A percentile compares a stretch with the other conserved stretches of the same genome.
Conservation (phyloP, 1,284 basidiomycete genomes). For the Singerocomus rubriflavus region DNA sequence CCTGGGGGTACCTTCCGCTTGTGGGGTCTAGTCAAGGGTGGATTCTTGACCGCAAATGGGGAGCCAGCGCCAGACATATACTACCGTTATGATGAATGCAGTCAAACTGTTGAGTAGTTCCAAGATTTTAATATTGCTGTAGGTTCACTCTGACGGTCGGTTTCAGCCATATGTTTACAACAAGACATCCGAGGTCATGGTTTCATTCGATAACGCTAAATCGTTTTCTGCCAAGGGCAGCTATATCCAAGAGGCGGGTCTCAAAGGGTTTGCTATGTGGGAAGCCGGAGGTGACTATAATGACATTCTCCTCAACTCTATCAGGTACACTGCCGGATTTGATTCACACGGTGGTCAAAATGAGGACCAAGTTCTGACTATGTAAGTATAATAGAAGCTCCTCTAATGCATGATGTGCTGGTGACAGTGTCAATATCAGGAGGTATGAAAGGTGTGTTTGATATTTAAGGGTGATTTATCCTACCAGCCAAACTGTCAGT, state of each 20-base stretch:
- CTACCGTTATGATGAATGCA: constrained; percentile 1
- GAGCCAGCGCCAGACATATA: constrained; percentile 35
- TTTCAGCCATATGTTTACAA: constrained; percentile 45
- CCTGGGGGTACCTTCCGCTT: constrained; percentile 39
- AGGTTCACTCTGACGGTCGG: background rate
- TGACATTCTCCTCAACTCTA: constrained; percentile 49
- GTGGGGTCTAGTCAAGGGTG: constrained; percentile 38
- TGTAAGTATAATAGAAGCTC: no score
- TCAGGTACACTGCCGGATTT: constrained; percentile 41
- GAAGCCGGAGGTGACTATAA: constrained; percentile 53
- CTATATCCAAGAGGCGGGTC: constrained; percentile 41
- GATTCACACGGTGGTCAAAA: no score
- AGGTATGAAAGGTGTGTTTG: no score
- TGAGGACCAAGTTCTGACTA: no score
- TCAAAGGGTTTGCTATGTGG: constrained; percentile 56
- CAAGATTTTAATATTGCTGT: background rate
- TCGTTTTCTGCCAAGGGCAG: constrained; percentile 56
- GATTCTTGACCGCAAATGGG: constrained; percentile 40
- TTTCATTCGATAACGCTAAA: constrained; percentile 36
- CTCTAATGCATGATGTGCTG: no score
- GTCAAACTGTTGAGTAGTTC: constrained; percentile 2
- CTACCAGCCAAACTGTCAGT: no score
- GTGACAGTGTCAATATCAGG: no score
- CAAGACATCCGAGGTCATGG: constrained; percentile 32
- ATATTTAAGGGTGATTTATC: no score